Evolutionary conservation across 148 eudicot species (phyloP), one percentile per base, ranked within the genome.

Genomic region (Rhododendron henanense): DNA sequence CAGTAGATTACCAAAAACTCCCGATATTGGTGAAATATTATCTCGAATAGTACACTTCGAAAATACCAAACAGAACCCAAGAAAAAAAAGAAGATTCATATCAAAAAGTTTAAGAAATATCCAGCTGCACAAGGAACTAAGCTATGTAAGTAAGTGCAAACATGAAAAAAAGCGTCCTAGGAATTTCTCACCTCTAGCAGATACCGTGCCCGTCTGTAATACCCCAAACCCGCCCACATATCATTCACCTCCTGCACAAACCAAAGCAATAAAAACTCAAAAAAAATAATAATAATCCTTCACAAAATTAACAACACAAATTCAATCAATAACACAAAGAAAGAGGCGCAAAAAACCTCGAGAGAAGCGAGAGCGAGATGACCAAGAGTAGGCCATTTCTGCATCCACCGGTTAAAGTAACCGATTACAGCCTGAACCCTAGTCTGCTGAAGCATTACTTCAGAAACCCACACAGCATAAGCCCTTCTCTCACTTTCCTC

Each of bases 221-320:
- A 96, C 41, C 99, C 99, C 91, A 96, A 93, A 78, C 99, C 99
- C 71, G 99, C 98, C 99, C 99, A 96, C 96, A 94, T 93, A 84
- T 95, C 98, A 93, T 96, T 96, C 44, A 96, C 99, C 92, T 95
- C 99, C 99, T 96, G 92, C 91, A 87, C 23, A 86, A 74, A 85
- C 21, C 33, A 35, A 25, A 2, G 39, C 28, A 55, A 74, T 18
- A 10, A 35, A 2, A 2, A 71, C 1, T 1, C 0, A 35, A 35
- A 35, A 39, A 39, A 19, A 9, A 3, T 25, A 28, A 1, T 6
- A 50, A 84, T 1, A 33, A 33, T 28, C 28, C 10, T 10, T 19
- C 61, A 15, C 61, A 16, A 5, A 41, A 50, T 84, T 9, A 14
- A 35, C 37, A 13, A 13, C 47, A 35, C 69, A 3, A 48, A 48